A percentile compares a stretch with the other conserved stretches of the same genome.
Evolutionary conservation across 345 rosid species (phyloP).

Genomic region (Salix arbutifolia): DNA sequence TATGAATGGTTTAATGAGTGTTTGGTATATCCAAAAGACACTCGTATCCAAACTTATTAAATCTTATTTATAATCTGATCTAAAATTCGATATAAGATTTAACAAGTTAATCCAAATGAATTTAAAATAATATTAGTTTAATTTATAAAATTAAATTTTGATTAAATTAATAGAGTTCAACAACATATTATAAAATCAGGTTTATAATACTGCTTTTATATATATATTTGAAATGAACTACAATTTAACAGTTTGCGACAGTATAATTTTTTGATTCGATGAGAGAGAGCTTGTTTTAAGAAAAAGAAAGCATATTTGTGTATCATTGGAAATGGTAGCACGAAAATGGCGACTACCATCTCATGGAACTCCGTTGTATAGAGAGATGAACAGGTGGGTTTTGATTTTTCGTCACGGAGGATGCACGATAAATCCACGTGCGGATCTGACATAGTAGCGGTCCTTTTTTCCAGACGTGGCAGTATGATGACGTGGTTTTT

Average conservation of each 20-base stretch:
- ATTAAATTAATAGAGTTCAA: no score
- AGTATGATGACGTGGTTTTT: no score
- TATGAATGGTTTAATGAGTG: no score
- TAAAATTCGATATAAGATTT: no score
- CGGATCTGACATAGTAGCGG: conserved; percentile 31
- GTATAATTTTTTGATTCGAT: not conserved
- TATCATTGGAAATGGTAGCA: not conserved
- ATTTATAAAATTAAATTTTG: no score
- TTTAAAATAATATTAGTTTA: no score
- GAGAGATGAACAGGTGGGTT: not conserved
- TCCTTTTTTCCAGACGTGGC: conserved; percentile 7
- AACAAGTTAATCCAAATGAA: no score
- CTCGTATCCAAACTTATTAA: no score
- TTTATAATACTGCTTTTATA: no score
- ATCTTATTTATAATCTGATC: no score
- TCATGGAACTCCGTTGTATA: not conserved
- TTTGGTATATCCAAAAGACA: no score
- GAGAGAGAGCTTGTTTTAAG: not conserved
- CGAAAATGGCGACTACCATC: not conserved
- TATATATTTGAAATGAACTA: not conserved
- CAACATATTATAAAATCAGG: no score
- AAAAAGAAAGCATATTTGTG: not conserved
- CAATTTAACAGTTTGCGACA: not conserved
- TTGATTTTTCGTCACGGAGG: not conserved
- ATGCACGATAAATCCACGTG: conserved; percentile 34